A percentile compares a stretch with the other conserved stretches of the same genome.
Conservation (phyloP, 352 stramenopile genomes). For the Lagenidium sp. region DNA sequence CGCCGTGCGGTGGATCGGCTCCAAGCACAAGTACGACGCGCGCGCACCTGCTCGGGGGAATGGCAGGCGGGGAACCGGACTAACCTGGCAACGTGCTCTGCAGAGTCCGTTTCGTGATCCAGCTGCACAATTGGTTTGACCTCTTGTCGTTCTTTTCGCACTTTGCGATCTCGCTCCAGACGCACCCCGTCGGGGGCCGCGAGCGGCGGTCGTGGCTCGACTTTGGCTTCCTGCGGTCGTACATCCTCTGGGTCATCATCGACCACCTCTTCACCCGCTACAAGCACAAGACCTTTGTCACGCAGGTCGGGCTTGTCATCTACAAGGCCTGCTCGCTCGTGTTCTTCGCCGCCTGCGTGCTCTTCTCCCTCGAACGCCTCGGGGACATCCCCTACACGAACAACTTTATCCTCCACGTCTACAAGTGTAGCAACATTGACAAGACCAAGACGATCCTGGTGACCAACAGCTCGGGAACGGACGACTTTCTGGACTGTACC, state of each 20-base stretch:
- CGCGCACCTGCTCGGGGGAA: neutral
- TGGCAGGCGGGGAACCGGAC: too few relatives aligned
- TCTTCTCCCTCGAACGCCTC: constrained; percentile 80
- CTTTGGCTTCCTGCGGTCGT: constrained; percentile 79
- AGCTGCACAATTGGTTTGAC: constrained; percentile 72
- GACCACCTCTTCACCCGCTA: constrained; percentile 60
- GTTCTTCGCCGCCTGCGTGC: constrained; percentile 73
- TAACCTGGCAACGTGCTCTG: neutral
- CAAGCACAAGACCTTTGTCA: constrained; percentile 72
- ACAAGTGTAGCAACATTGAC: constrained; percentile 57
- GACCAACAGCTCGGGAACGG: constrained; percentile 39
- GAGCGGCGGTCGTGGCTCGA: constrained; percentile 73
- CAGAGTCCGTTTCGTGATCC: constrained; percentile 50
- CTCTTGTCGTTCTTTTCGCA: constrained; percentile 76
- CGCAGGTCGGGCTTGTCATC: constrained; percentile 65
- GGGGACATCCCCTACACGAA: constrained; percentile 75
- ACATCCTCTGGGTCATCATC: constrained; percentile 79
- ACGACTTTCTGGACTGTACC: constrained; percentile 39
- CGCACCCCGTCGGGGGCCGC: constrained; percentile 36
- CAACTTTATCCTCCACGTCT: constrained; percentile 80
- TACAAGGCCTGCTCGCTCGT: constrained; percentile 74
- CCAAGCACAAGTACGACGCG: constrained; percentile 72
- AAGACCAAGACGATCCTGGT: constrained; percentile 36
- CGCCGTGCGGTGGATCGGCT: constrained; percentile 59
- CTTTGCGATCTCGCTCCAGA: constrained; percentile 71